Evolutionary conservation across 306 rosid species (phyloP).

Genomic region (Abrus precatorius): DNA sequence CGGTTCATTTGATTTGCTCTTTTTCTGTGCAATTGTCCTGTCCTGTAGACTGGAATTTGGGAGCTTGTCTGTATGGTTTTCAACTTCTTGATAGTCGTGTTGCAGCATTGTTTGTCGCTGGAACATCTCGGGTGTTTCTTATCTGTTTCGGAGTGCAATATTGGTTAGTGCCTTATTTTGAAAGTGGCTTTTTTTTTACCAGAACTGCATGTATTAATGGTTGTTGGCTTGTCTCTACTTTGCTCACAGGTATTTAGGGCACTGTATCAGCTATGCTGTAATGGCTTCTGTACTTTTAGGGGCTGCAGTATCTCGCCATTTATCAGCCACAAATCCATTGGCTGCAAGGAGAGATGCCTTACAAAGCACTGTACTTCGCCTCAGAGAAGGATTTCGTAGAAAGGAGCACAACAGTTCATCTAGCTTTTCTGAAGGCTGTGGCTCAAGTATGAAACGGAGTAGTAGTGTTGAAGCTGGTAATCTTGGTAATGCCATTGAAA

Average conservation of each 20-base stretch:
- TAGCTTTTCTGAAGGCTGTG: conserved; percentile 98
- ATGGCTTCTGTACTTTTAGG: conserved; percentile 94
- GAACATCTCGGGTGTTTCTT: conserved; percentile 94
- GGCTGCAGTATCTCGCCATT: conserved; percentile 97
- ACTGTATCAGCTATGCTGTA: conserved; percentile 97
- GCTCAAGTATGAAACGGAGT: conserved; percentile 98
- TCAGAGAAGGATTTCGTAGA: conserved; percentile 96
- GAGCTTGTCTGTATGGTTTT: conserved; percentile 97
- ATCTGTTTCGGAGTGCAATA: conserved; percentile 98
- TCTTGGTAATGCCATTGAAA: conserved; percentile 78
- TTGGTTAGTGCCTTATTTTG: conserved; percentile 71
- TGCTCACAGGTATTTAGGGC: conserved; percentile 90
- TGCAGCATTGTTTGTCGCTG: conserved; percentile 91
- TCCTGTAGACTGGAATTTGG: conserved; percentile 96
- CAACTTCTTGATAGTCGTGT: conserved; percentile 91
- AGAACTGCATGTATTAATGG: conserved; percentile 40
- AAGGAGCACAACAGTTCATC: conserved; percentile 98
- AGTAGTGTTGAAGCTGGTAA: conserved; percentile 95
- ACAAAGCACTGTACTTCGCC: conserved; percentile 95
- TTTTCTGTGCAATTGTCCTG: conserved; percentile 34
- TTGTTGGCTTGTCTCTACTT: conserved; percentile 42
- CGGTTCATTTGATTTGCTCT: conserved; percentile 34
- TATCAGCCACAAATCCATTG: conserved; percentile 85
- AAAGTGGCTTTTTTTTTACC: conserved; percentile 19
- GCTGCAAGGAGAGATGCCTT: conserved; percentile 99